These are phyloP conservation scores for Pleurostoma richardsiae DNA, from an alignment of 2,329 filamentous ascomycete genomes.

Conservation along the genomic window DNA sequence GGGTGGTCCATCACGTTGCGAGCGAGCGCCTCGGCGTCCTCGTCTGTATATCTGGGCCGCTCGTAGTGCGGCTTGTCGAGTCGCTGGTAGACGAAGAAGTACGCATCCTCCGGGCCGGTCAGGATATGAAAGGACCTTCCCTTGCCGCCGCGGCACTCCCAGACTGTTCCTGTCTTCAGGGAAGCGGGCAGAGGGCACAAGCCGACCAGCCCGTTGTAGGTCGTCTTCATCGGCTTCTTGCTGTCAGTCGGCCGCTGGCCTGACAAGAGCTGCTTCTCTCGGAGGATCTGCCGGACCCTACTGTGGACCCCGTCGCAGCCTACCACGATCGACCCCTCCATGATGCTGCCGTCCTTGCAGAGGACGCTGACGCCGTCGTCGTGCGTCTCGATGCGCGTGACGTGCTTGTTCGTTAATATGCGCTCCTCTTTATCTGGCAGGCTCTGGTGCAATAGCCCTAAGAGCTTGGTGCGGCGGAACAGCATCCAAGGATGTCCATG, in stretches of 20 bases:
- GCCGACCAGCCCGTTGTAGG: conserved; percentile 10
- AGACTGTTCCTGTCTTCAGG: conserved; percentile 4
- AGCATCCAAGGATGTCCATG: conserved; percentile 16
- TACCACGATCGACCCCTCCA: conserved; percentile 16
- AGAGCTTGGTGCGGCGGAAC: conserved; percentile 12
- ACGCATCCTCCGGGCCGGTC: conserved; percentile 3
- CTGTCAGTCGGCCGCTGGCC: neutral
- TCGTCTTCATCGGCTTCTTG: conserved; percentile 8
- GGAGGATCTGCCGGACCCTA: conserved; percentile 12
- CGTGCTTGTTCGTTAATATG: conserved; percentile 11
- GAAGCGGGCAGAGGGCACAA: conserved; percentile 5
- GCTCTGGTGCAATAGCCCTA: conserved; percentile 12
- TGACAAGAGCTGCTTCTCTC: neutral
- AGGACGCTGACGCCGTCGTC: conserved; percentile 11
- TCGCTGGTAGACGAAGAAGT: conserved; percentile 11
- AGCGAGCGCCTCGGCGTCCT: conserved; percentile 9
- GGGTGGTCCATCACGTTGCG: conserved; percentile 5
- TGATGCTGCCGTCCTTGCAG: conserved; percentile 13
- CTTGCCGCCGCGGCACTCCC: conserved; percentile 9
- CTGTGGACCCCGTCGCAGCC: conserved; percentile 19
- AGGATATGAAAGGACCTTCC: conserved; percentile 6
- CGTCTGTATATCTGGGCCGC: conserved; percentile 6
- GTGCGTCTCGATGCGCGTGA: conserved; percentile 10
- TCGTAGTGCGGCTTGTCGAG: conserved; percentile 7
- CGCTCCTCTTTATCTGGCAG: conserved; percentile 10